Percentiles rank a stretch among this genome's conserved stretches.
Conservation (phyloP, 352 stramenopile species). For the Globisporangium spiculum region DNA sequence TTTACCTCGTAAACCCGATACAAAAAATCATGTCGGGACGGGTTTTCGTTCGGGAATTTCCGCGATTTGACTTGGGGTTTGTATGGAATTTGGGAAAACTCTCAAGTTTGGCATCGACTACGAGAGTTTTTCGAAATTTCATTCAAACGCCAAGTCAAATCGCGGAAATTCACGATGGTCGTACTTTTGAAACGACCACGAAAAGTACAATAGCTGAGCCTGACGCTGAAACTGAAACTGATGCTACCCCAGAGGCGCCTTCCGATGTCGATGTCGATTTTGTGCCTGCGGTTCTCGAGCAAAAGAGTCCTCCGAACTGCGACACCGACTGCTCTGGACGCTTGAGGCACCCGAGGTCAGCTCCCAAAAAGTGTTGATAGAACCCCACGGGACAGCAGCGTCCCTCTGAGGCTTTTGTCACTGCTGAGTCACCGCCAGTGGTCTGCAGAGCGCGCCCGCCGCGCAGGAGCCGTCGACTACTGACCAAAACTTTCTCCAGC, state of each 20-base stretch:
- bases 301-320: conserved; percentile 2
- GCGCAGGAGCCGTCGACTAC: not conserved
- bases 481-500: not conserved
- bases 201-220: not conserved
- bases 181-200: no score
- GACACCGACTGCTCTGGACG: not conserved
- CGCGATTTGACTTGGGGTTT: no score
- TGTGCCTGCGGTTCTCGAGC: not conserved
- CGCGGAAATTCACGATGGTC: no score
- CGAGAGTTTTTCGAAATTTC: no score
- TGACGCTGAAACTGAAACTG: no score
- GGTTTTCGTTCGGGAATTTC: no score
- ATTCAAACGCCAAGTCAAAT: no score
- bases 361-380: conserved; percentile 1
- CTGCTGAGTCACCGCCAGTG: not conserved
- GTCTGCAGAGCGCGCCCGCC: not conserved
- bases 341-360: not conserved
- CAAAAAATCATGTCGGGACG: no score
- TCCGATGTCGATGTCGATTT: not conserved
- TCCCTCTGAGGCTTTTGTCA: not conserved
- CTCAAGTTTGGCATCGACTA: no score
- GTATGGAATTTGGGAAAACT: no score
- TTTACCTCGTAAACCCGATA: no score
- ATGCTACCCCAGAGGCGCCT: not conserved
- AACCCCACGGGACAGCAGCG: not conserved